phyloP scores from a whole-genome alignment of 2,329 filamentous ascomycete genomes.

The Periconia sp. region DNA sequence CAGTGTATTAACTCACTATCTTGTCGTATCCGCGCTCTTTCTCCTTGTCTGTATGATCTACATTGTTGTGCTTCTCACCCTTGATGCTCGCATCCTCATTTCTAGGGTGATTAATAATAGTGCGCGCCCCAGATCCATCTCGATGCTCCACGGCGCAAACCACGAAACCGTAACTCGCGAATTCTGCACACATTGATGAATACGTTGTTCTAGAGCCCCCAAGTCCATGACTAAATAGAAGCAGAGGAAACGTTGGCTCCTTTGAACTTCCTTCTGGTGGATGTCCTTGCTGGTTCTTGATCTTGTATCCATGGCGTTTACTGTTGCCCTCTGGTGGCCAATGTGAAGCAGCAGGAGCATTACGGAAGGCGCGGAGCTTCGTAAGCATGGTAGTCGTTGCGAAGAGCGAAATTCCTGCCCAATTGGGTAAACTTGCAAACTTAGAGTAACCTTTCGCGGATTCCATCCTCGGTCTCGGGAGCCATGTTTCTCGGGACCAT shows the following conservation, averaged over 20 bases:
- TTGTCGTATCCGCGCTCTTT: conserved; percentile 52
- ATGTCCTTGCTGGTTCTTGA: conserved; percentile 49
- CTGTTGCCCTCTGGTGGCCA: conserved; percentile 56
- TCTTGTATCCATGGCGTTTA: conserved; percentile 45
- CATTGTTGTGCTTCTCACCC: conserved; percentile 30
- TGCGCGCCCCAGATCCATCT: conserved; percentile 68
- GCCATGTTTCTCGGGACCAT: conserved; percentile 65
- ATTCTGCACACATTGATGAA: conserved; percentile 68
- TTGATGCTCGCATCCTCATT: conserved; percentile 27
- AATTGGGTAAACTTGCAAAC: conserved; percentile 60
- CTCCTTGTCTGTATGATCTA: conserved; percentile 48
- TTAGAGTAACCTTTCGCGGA: conserved; percentile 68
- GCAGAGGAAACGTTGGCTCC: conserved; percentile 62
- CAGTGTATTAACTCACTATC: conserved; percentile 45
- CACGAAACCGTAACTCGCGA: conserved; percentile 70
- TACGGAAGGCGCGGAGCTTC: conserved; percentile 68
- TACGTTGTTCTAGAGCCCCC: conserved; percentile 69
- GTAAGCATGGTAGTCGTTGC: conserved; percentile 66
- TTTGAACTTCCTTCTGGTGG: conserved; percentile 40
- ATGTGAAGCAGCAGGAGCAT: conserved; percentile 62
- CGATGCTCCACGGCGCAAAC: conserved; percentile 70
- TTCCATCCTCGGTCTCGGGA: conserved; percentile 62
- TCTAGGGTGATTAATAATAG: conserved; percentile 63
- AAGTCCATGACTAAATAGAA: conserved; percentile 71
- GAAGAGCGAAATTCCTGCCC: conserved; percentile 59